Base-by-base conservation (phyloP, 495 filamentous ascomycete species). In the Hypoxylon intermedium region DNA sequence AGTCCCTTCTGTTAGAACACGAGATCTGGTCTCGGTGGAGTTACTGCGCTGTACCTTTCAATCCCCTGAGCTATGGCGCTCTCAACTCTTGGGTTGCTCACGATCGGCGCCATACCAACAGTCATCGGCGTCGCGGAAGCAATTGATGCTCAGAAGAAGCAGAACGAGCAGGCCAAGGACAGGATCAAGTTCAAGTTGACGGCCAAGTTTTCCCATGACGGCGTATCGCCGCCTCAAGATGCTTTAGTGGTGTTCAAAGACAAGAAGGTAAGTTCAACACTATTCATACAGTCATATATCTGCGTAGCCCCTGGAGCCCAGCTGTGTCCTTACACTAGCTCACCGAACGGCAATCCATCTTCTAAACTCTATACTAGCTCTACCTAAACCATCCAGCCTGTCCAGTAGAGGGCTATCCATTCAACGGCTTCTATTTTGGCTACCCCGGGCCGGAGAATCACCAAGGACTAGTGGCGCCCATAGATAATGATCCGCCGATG, bases 381-480 rank as follows among this genome's bases (percentile, higher is more conserved):
- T 76, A 74, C 71, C 65, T 81, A 57, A 77, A 79, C 46, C 74
- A 79, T 43, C 77, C 79, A 12, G 69, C 58, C 9, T 68, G 65
- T 34, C 77, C 77, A 12, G 64, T 75, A 36, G 68, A 73, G 2
- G 82, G 77, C 0, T 82, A 82, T 70, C 79, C 77, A 20, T 85
- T 87, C 63, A 77, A 79, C 57, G 84, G 84, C 9, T 86, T 82
- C 63, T 85, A 82, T 69, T 83, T 86, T 60, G 77, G 76, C 7
- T 85, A 85, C 63, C 85, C 85, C 16, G 72, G 75, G 13, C 78
- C 82, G n/a, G 77, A 77, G 41, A 69, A 79, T 41, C 82, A 79
- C 67, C 77, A 79, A 51, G 84, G 83, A 3, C 71, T 86, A 49
- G 84, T 87, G 52, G 80, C 82, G 26, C 79, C 79, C 38, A 82